These are phyloP conservation scores for Trichosporon sp. DNA, from an alignment of 1,284 basidiomycete species.

Conservation along the genomic window DNA sequence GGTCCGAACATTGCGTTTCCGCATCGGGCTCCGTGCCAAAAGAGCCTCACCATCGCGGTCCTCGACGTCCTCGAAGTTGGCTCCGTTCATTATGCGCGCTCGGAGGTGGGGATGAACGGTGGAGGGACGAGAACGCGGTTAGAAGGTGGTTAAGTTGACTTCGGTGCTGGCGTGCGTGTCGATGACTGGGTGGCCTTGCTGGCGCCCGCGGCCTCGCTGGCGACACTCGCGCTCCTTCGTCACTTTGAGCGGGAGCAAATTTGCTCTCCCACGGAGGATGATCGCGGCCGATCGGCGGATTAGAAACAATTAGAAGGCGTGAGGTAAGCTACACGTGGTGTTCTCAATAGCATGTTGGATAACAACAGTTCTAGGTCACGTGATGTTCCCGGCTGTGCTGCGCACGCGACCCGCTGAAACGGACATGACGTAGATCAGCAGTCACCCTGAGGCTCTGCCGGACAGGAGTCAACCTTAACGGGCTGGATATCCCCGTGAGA, in stretches of 20 bases:
- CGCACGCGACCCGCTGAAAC: not conserved
- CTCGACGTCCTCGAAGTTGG: slow-evolving; percentile 55
- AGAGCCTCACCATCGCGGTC: slow-evolving; percentile 58
- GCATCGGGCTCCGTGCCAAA: not conserved
- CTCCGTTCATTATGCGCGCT: slow-evolving; percentile 37
- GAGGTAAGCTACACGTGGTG: not conserved
- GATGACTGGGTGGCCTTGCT: not conserved
- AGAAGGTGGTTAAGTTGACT: not conserved
- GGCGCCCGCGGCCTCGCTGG: not conserved
- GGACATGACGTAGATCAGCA: not conserved
- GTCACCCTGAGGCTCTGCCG: not conserved
- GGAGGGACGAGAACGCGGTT: slow-evolving; percentile 6
- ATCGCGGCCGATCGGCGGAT: not conserved
- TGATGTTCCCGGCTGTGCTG: not conserved
- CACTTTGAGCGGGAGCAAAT: slow-evolving; percentile 3
- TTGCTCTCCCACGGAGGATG: not conserved
- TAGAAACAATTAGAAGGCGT: not conserved
- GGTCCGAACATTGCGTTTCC: not conserved
- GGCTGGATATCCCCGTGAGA: not conserved
- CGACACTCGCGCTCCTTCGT: slow-evolving; percentile 2
- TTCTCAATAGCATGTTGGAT: not conserved
- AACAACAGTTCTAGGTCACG: not conserved
- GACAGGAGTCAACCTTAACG: not conserved
- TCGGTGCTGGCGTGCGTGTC: not conserved
- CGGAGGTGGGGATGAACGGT: not conserved